A percentile compares a stretch with the other conserved stretches of the same genome.
These are phyloP conservation scores for Rubia yunnanensis DNA, from an alignment of 257 asterid species.

Conservation along the genomic window DNA sequence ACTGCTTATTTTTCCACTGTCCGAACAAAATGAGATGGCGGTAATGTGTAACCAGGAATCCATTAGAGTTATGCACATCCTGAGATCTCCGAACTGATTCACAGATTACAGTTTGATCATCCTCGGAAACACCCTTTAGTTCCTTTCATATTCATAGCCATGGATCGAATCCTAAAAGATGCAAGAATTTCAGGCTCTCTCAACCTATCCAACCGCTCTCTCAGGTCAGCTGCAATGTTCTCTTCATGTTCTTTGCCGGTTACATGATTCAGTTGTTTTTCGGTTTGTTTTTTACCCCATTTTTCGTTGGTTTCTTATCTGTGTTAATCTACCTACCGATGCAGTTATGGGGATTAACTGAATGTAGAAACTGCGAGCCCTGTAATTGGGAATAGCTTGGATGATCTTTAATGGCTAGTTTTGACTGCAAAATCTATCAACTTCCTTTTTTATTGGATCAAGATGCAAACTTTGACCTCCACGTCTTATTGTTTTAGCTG, in stretches of 20 bases:
- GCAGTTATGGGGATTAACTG: background rate
- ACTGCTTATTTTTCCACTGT: background rate
- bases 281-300: too few species aligned
- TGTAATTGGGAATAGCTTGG: background rate
- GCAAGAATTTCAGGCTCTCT: conserved; percentile 95
- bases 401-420: background rate
- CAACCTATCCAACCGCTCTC: conserved; percentile 87
- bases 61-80: background rate
- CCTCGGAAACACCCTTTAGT: background rate
- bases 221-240: conserved; percentile 37
- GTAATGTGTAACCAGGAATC: background rate
- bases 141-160: conserved; percentile 1
- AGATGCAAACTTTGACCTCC: background rate
- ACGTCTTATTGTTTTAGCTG: background rate
- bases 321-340: background rate
- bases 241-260: background rate
- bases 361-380: conserved; percentile 1
- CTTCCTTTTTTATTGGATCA: conserved; percentile 2
- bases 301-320: background rate
- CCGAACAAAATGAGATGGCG: background rate
- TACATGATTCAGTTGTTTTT: too few species aligned
- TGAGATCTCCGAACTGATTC: background rate
- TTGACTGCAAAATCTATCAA: background rate
- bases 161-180: conserved; percentile 82
- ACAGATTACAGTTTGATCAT: background rate